phyloP scores from a whole-genome alignment of 495 filamentous ascomycete species.

The Friedmanniomyces endolithicus region DNA sequence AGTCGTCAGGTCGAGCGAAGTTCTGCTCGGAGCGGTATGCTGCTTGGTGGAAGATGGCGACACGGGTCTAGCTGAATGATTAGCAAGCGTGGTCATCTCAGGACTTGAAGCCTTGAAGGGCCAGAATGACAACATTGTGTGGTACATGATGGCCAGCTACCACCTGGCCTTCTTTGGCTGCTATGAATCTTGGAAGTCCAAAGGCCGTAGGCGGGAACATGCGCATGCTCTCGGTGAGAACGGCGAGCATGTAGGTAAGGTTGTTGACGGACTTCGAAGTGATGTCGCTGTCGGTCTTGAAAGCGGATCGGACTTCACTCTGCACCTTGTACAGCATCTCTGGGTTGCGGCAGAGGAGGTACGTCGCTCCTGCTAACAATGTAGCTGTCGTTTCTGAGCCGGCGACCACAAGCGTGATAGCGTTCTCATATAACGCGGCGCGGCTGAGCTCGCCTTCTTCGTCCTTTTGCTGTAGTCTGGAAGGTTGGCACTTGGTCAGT shows the following conservation, averaged over 20 bases:
- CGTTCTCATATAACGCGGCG: slow-evolving; percentile 24
- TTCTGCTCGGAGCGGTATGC: slow-evolving; percentile 16
- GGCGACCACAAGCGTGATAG: slow-evolving; percentile 27
- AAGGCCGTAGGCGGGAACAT: slow-evolving; percentile 39
- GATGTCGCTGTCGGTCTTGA: slow-evolving; percentile 19
- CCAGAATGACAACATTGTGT: slow-evolving; percentile 11
- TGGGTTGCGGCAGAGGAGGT: slow-evolving; percentile 18
- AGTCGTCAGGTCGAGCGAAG: slow-evolving; percentile 21
- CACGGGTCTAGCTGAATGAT: slow-evolving; percentile 7
- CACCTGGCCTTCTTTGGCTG: slow-evolving; percentile 29
- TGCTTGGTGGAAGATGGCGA: slow-evolving; percentile 13
- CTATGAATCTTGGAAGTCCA: slow-evolving; percentile 35
- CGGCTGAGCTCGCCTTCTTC: slow-evolving; percentile 26
- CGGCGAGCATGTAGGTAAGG: slow-evolving; percentile 35
- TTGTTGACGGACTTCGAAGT: slow-evolving; percentile 27
- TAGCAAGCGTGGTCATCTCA: too few species aligned
- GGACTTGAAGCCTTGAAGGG: slow-evolving; percentile 15
- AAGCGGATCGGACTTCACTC: slow-evolving; percentile 20
- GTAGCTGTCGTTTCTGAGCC: slow-evolving; percentile 28
- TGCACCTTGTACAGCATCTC: slow-evolving; percentile 3
- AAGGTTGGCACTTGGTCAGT: slow-evolving; percentile 23
- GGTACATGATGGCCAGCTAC: slow-evolving; percentile 33
- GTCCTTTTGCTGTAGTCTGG: slow-evolving; percentile 14
- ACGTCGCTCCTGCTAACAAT: slow-evolving; percentile 19
- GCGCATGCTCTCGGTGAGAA: slow-evolving; percentile 41